Evolutionary conservation across 2,329 filamentous ascomycete genomes (phyloP), one percentile per base, ranked within the genome.

Genomic region (Diaporthe amygdali): DNA sequence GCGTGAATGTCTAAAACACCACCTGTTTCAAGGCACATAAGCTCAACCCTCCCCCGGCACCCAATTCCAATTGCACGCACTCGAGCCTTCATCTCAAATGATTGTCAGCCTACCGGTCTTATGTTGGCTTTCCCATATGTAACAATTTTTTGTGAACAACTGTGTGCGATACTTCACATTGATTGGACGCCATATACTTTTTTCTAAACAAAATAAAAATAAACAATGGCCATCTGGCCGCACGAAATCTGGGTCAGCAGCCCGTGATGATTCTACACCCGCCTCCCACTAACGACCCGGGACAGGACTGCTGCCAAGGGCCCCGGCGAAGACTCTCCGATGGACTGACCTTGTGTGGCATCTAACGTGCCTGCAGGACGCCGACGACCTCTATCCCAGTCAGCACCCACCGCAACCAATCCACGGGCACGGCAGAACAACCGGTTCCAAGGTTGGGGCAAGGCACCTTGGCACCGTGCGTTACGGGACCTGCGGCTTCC

Each of bases 11-110:
- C 32, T 55, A 68, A 71, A 71, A 71, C 69, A 20, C 56, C 17
- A 20, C 64, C 54, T 34, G 69, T 71, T 71, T 71, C 69, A 71
- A 15, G 30, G 46, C 54, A 37, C 54, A 63, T 67, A 37, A 30
- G 46, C 27, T 51, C 39, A 51, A 32, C 59, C 59, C n/a, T 39
- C 44, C 46, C 41, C 15, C 22, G 37, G 14, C 54, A n/a, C 56
- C n/a, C 6, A 14, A 14, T 22, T 25, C 56, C 71, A 73, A 20
- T 41, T 10, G 5, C 54, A 41, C 3, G 51, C 30, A 27, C 27
- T 68, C 7, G 25, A 61, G 37, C 46, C 56, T 12, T 63, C 56
- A 6, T 61, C 30, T 30, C 32, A 37, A 49, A 12, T 37, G 14
- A 25, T 22, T 55, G 37, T 25, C 30, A n/a, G n/a, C n/a, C 27